Conservation (phyloP, 352 stramenopile genomes). For the Globisporangium polare region DNA sequence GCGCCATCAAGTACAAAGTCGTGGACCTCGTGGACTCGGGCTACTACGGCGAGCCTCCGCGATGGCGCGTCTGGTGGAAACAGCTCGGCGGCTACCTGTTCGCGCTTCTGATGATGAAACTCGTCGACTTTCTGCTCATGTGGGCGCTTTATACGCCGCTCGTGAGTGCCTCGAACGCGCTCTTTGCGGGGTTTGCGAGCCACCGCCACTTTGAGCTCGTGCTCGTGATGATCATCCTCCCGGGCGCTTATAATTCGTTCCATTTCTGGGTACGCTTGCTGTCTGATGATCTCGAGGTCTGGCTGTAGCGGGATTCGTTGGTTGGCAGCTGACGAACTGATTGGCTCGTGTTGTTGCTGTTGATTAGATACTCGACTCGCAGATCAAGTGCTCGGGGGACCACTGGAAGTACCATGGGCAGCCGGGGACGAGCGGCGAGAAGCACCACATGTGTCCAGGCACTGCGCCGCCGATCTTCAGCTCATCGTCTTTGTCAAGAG, state of each 20-base stretch:
- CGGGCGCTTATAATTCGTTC: constrained; percentile 57
- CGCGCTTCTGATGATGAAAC: constrained; percentile 53
- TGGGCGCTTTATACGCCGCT: constrained; percentile 42
- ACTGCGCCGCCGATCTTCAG: not conserved
- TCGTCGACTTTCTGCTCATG: constrained; percentile 35
- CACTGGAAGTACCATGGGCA: constrained; percentile 33
- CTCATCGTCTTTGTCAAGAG: no score
- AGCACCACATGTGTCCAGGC: constrained; percentile 23
- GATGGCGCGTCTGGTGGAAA: constrained; percentile 48
- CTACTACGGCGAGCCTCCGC: constrained; percentile 66
- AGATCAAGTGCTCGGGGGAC: constrained; percentile 44
- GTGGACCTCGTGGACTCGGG: constrained; percentile 45
- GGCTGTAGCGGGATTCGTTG: no score
- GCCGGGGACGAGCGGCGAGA: constrained; percentile 27
- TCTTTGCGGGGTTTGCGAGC: constrained; percentile 51
- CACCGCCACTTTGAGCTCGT: constrained; percentile 70
- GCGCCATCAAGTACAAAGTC: constrained; percentile 30
- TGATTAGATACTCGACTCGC: constrained; percentile 58
- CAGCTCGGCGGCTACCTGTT: constrained; percentile 47
- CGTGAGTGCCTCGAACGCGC: constrained; percentile 30
- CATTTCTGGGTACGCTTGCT: constrained; percentile 60
- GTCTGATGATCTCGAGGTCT: no score
- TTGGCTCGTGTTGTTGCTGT: no score
- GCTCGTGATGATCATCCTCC: constrained; percentile 75
- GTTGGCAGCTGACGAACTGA: no score